Evolutionary conservation across 768 basidiomycete species (phyloP).

Genomic region (Leccinum uliginosum): DNA sequence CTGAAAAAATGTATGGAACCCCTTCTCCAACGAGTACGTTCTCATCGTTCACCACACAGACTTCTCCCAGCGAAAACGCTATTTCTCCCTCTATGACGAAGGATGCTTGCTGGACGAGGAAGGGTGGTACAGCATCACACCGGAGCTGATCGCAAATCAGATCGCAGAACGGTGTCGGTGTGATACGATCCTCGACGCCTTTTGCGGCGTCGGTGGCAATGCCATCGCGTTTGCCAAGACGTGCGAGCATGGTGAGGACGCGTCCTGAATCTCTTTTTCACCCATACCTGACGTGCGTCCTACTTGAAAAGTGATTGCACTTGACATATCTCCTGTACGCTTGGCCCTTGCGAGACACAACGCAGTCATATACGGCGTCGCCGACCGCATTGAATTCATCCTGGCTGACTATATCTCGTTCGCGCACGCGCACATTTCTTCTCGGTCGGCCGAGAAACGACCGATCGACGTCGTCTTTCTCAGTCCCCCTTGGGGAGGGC

Average conservation of each 20-base stretch:
- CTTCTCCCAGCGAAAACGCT: constrained; percentile 77
- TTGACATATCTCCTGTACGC: constrained; percentile 83
- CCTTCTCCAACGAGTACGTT: not conserved
- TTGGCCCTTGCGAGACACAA: constrained; percentile 91
- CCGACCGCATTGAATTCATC: constrained; percentile 92
- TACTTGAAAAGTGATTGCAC: constrained; percentile 73
- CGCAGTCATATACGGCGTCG: constrained; percentile 90
- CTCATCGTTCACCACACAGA: constrained; percentile 45
- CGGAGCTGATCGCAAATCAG: constrained; percentile 86
- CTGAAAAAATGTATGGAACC: constrained; percentile 68
- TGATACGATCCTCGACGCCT: constrained; percentile 83
- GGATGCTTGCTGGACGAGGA: constrained; percentile 90
- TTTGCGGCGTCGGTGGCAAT: constrained; percentile 97
- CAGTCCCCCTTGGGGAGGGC: constrained; percentile 96
- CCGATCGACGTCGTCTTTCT: constrained; percentile 88
- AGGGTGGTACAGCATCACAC: constrained; percentile 98
- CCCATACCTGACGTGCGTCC: not conserved
- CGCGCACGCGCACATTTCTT: constrained; percentile 46
- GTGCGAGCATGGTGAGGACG: constrained; percentile 79
- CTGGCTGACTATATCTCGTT: constrained; percentile 82
- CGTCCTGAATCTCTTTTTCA: not conserved
- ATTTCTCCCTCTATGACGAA: constrained; percentile 73
- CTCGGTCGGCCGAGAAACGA: constrained; percentile 31
- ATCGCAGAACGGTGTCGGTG: constrained; percentile 92
- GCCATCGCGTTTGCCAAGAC: constrained; percentile 96